Conservation (phyloP, 2,329 filamentous ascomycete genomes). For the Aureobasidium sp. region DNA sequence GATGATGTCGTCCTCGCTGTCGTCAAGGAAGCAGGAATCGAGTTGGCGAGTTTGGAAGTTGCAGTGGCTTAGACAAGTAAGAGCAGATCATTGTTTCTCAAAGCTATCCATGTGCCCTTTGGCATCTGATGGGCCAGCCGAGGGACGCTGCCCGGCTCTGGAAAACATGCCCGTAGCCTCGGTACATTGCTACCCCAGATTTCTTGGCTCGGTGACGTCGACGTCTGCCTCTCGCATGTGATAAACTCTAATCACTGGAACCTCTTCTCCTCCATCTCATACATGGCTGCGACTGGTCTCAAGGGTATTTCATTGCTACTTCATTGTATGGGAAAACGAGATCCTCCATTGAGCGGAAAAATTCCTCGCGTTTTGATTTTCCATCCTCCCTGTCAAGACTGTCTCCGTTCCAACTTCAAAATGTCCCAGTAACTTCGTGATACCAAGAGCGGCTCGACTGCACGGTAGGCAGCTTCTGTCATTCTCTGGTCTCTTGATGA, state of each 20-base stretch:
- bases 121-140: neutral
- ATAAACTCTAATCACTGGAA: neutral
- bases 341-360: too few species aligned
- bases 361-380: too few species aligned
- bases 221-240: neutral
- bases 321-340: too few species aligned
- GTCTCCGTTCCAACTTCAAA: too few species aligned
- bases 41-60: too few species aligned
- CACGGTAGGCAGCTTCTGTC: too few species aligned
- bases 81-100: neutral
- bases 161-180: constrained; percentile 5
- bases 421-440: too few species aligned
- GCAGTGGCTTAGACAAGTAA: neutral
- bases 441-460: too few species aligned
- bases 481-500: too few species aligned
- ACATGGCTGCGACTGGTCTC: neutral
- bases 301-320: neutral
- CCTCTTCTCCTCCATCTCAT: neutral
- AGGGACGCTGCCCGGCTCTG: neutral
- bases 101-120: neutral
- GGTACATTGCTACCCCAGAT: neutral
- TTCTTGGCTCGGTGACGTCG: neutral
- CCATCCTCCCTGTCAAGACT: too few species aligned
- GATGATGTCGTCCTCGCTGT: neutral
- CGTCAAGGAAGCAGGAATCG: neutral